Conservation (phyloP, 202 grass and related monocot species). For the Dendrocalamus latiflorus region DNA sequence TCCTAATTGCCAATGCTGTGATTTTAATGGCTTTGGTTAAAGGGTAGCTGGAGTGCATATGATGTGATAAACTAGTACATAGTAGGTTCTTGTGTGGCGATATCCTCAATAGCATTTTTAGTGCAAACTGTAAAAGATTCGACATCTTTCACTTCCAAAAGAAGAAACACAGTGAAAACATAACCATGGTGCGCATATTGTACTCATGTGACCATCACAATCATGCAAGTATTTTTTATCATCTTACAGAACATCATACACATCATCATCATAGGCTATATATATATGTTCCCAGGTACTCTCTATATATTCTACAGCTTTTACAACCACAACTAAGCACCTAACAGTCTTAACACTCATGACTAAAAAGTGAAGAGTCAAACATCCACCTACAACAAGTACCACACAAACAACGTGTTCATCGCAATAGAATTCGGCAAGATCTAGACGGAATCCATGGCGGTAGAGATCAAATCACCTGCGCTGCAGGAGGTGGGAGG, state of each 20-base stretch:
- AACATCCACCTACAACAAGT: neutral
- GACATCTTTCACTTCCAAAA: neutral
- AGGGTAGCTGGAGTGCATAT: neutral
- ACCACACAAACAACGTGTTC: neutral
- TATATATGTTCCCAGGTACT: neutral
- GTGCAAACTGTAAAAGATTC: neutral
- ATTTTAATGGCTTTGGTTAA: neutral
- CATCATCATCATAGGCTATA: neutral
- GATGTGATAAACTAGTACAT: neutral
- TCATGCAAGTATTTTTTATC: neutral
- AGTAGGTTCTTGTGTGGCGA: neutral
- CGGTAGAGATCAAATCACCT: slow-evolving; percentile 34
- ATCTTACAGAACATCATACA: neutral
- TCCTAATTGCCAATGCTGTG: neutral
- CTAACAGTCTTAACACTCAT: neutral
- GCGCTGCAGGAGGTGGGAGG: slow-evolving; percentile 84
- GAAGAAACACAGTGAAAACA: neutral
- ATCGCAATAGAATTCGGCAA: neutral
- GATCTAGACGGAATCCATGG: slow-evolving; percentile 19
- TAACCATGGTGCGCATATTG: neutral
- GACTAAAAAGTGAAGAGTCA: neutral
- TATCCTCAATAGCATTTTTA: neutral
- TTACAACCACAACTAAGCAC: neutral
- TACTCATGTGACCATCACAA: neutral
- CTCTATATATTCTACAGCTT: neutral